phyloP scores from a whole-genome alignment of 208 protist species.

The Crithidia sp. region DNA sequence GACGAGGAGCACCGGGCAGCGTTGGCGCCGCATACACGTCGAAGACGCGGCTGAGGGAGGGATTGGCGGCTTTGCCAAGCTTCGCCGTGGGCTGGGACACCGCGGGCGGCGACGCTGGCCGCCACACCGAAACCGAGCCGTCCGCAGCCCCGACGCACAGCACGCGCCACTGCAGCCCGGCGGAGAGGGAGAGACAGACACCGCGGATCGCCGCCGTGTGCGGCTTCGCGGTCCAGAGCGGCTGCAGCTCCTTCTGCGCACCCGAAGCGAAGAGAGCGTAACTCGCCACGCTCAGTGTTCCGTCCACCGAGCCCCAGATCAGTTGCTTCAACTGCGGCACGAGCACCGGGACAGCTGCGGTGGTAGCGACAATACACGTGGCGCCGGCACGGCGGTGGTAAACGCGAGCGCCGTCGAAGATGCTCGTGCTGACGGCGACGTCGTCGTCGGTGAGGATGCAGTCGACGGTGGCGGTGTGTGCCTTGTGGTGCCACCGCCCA shows the following conservation, averaged over 20 bases:
- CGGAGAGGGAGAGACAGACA: conserved; percentile 27
- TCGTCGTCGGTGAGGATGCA: conserved; percentile 66
- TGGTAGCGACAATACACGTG: conserved; percentile 33
- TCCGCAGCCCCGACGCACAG: conserved; percentile 33
- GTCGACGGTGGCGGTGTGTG: conserved; percentile 52
- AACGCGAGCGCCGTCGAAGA: conserved; percentile 60
- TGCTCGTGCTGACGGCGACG: conserved; percentile 61
- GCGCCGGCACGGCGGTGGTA: conserved; percentile 43
- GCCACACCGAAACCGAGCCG: conserved; percentile 32
- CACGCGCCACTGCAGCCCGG: conserved; percentile 17
- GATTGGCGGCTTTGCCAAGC: neutral
- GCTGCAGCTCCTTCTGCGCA: conserved; percentile 27
- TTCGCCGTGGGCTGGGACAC: neutral
- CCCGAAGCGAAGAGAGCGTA: conserved; percentile 66
- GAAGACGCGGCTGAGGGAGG: conserved; percentile 7
- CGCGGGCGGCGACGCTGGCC: neutral
- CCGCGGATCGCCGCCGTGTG: conserved; percentile 31
- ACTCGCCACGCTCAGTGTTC: conserved; percentile 50
- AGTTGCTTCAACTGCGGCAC: conserved; percentile 62
- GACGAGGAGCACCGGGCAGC: neutral
- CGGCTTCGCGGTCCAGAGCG: conserved; percentile 25
- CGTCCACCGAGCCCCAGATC: conserved; percentile 63
- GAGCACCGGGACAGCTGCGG: conserved; percentile 35
- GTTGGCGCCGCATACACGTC: conserved; percentile 4
- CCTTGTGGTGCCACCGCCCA: conserved; percentile 63